Base-by-base conservation (phyloP, 2,329 filamentous ascomycete genomes). In the Drechslera avenae region DNA sequence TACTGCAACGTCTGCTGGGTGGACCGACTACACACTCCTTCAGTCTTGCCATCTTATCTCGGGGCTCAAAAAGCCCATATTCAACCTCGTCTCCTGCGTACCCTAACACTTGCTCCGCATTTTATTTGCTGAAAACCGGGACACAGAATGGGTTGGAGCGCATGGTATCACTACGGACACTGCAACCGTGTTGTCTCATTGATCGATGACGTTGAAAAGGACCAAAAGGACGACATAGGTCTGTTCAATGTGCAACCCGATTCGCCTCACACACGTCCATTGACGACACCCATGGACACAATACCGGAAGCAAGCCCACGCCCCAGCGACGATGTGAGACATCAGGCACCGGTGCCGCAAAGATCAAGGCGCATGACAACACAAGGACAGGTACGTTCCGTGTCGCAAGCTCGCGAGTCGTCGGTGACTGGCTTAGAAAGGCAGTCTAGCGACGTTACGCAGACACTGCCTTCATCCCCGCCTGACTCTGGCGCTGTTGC, bases 281-380 rank as follows among this genome's bases (percentile, higher is more conserved):
- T 13, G n/a, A 36, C 12, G 13, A 41, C 31, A 1, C 5, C 10
- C n/a, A 43, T 53, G 18, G 39, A 45, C 6, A 19, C 50, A 4
- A 51, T 50, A 7, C 46, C 43, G 4, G 50, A 57, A 34, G 34
- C n/a, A 21, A 57, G 54, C 34, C 35, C 46, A 21, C 19, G 43
- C 28, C 42, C 46, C 5, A 54, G 50, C 39, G 32, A 44, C 5
- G 54, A 54, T 13, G 18, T 14, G 14, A 33, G 10, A 39, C 13
- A 28, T 1, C 28, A 16, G 18, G 28, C 16, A 21, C n/a, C 32
- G 3, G n/a, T 35, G 5, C 21, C 21, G 8, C 9, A 19, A 30
- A n/a, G 16, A 33, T 8, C 21, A 14, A 21, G 12, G 8, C 19
- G 7, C 23, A 36, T 36, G 32, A 18, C 30, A 16, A 21, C 21